phyloP scores from a whole-genome alignment of 140 eudicot species.

The Ambrosia hybrid region DNA sequence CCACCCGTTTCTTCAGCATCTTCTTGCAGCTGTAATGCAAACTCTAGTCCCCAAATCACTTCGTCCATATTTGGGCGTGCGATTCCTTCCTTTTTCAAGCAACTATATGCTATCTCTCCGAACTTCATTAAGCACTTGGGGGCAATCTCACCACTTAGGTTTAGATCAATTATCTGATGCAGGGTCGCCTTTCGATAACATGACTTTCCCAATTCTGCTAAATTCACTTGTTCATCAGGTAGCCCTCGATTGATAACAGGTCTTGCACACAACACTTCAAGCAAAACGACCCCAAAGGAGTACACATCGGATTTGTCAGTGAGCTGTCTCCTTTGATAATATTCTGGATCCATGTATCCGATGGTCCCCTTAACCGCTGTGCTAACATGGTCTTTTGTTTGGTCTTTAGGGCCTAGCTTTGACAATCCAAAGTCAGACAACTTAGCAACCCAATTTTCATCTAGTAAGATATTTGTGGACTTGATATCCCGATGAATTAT shows the following conservation, averaged over 20 bases:
- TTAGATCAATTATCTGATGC: slow-evolving; percentile 37
- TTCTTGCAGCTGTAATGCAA: slow-evolving; percentile 53
- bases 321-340: slow-evolving; percentile 24
- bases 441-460: slow-evolving; percentile 62
- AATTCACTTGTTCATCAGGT: slow-evolving; percentile 31
- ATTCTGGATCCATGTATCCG: slow-evolving; percentile 62
- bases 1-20: slow-evolving; percentile 22
- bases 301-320: slow-evolving; percentile 54
- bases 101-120: slow-evolving; percentile 32
- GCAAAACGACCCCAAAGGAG: slow-evolving; percentile 61
- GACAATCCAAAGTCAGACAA: slow-evolving; percentile 68
- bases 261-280: slow-evolving; percentile 58
- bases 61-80: slow-evolving; percentile 47
- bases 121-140: slow-evolving; percentile 42
- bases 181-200: slow-evolving; percentile 35
- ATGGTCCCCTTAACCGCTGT: slow-evolving; percentile 59
- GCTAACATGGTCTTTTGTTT: slow-evolving; percentile 41
- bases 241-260: slow-evolving; percentile 29
- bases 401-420: slow-evolving; percentile 44
- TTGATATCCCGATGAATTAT: slow-evolving; percentile 66
- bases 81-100: slow-evolving; percentile 34
- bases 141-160: slow-evolving; percentile 37
- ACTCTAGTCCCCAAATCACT: slow-evolving; percentile 48
- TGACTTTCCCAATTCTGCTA: slow-evolving; percentile 43
- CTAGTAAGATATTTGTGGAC: slow-evolving; percentile 55